These are phyloP conservation scores for Plasmodium vinckei DNA, from an alignment of 169 alveolate genomes.

Conservation along the genomic window DNA sequence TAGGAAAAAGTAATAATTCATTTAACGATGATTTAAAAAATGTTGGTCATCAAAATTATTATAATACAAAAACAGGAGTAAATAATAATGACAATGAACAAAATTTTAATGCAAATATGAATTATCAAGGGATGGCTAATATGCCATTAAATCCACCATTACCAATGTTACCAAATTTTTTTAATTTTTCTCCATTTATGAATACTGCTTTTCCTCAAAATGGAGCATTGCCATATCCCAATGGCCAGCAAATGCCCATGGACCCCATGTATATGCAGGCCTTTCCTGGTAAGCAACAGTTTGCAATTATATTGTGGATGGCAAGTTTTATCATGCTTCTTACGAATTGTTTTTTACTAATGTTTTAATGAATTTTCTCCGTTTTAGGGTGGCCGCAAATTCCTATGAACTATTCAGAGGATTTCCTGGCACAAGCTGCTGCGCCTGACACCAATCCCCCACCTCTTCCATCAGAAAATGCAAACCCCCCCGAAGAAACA, in stretches of 20 bases:
- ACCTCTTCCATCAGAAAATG: conserved; percentile 59
- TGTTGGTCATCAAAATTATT: not conserved
- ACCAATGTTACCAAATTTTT: conserved; percentile 61
- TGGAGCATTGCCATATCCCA: conserved; percentile 28
- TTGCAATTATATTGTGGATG: not conserved
- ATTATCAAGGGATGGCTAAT: conserved; percentile 21
- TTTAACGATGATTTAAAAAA: conserved; percentile 29
- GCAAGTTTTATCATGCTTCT: too few relatives aligned
- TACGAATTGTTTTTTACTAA: too few relatives aligned
- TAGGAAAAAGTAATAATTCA: conserved; percentile 20
- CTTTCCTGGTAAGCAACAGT: conserved; percentile 21
- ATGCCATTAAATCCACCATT: conserved; percentile 50
- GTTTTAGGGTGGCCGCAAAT: conserved; percentile 55
- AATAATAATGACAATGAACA: conserved; percentile 17
- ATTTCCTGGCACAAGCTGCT: conserved; percentile 27
- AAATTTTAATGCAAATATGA: conserved; percentile 31
- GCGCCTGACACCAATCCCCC: conserved; percentile 76
- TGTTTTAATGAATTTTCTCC: too few relatives aligned
- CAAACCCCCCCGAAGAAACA: conserved; percentile 13
- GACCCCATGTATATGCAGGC: conserved; percentile 51
- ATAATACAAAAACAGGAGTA: conserved; percentile 12
- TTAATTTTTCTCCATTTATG: conserved; percentile 52
- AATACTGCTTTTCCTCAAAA: conserved; percentile 21
- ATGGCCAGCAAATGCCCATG: conserved; percentile 22
- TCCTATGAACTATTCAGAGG: conserved; percentile 64